Conservation (phyloP, 1,284 basidiomycete species). For the Pascua guehoae region DNA sequence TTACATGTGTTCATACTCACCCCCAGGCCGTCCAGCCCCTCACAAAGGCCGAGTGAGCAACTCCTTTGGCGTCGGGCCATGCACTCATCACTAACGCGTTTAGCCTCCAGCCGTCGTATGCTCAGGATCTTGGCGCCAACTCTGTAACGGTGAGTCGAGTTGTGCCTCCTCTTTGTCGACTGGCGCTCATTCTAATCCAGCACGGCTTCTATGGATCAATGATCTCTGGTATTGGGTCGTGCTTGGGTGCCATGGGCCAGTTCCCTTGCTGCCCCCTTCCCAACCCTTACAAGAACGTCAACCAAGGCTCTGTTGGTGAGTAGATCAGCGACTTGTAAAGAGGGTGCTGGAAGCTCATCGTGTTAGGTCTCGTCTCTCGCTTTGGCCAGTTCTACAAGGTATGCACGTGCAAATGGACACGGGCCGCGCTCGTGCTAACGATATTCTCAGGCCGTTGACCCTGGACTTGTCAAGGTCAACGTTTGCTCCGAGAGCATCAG, state of each 20-base stretch:
- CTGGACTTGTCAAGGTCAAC: constrained; percentile 86
- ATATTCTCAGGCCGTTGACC: constrained; percentile 65
- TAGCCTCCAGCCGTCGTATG: constrained; percentile 65
- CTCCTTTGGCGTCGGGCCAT: background rate
- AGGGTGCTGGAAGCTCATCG: too few species aligned
- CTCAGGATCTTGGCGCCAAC: constrained; percentile 73
- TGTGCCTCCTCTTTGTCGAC: too few species aligned
- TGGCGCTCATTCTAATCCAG: constrained; percentile 53
- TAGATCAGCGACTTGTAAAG: too few species aligned
- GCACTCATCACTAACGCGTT: constrained; percentile 2
- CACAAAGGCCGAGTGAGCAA: constrained; percentile 41
- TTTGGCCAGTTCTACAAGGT: constrained; percentile 82
- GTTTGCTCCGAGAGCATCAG: constrained; percentile 82
- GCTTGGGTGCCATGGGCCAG: constrained; percentile 61
- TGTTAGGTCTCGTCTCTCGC: constrained; percentile 67
- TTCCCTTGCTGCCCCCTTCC: constrained; percentile 76
- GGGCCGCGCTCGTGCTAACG: background rate
- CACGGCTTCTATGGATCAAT: constrained; percentile 83
- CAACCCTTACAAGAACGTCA: constrained; percentile 53
- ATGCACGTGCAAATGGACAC: constrained; percentile 1
- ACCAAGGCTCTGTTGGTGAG: constrained; percentile 68
- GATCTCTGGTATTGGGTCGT: constrained; percentile 57
- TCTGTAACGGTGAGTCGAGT: constrained; percentile 49
- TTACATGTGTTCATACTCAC: constrained; percentile 4
- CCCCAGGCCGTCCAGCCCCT: constrained; percentile 47